Evolutionary conservation across 2,329 filamentous ascomycete genomes (phyloP), one percentile per base, ranked within the genome.

Genomic region (Phialophora expanda): DNA sequence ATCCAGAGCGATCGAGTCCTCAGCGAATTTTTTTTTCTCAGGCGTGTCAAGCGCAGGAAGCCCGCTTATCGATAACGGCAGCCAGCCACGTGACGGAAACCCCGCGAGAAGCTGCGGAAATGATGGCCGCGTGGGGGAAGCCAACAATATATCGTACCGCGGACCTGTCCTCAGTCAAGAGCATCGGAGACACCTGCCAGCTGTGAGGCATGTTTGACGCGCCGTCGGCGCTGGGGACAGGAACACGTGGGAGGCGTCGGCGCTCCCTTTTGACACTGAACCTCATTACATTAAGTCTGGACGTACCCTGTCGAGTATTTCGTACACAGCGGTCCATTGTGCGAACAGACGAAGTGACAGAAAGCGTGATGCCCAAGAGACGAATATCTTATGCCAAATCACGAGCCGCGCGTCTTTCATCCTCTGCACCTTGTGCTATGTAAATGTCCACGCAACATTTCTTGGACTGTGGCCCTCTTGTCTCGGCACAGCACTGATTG

Each of bases 41-140:
- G 22, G 4, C 4, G 22, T 20, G 9, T 6, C 22, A 14, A 55
- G 17, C 51, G 17, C 26, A 17, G 24, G 14, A 24, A 55, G 24
- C 12, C 53, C 28, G 53, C 53, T 55, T 55, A 55, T 55, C 53
- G 53, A 55, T 34, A 55, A 24, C 17, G 34, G n/a, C 7, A 34
- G 26, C 26, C 3, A 22, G 26, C 53, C 53, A 55, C 53, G 53
- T 34, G 53, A 55, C 5, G 53, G 17, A n/a, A n/a, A n/a, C 38
- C 38, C 38, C 32, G 9, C 11, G 32, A 34, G 9, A 9, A 12
- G 44, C 17, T 22, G 17, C 44, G 44, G 44, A 48, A 6, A 7
- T 20, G 44, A 48, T 48, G 20, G 20, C 44, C 44, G 44, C 32
- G 32, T 34, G 32, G 32, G 32, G 32, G 32, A 34, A 34, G 3